Base-by-base conservation (phyloP, 2,329 filamentous ascomycete species). In the Rhynchosporium secalis region DNA sequence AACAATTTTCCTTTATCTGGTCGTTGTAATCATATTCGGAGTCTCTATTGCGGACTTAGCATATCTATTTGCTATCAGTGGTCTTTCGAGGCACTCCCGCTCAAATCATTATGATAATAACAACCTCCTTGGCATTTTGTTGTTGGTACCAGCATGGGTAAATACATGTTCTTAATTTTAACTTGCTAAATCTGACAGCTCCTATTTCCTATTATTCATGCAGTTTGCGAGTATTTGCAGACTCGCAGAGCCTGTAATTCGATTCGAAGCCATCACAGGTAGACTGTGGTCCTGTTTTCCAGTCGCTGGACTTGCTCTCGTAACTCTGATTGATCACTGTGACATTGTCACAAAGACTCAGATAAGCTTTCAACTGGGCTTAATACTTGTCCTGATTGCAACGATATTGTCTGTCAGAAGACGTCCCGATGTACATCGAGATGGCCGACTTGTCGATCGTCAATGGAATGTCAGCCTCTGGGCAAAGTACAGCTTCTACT, bases 351-450 rank as follows among this genome's bases (percentile, higher is more conserved):
- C 56, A 15, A 62, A 43, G 10, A 56, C 49, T n/a, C 12, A 64
- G 38, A 62, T 60, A 6, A 60, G 52, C 43, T 40, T 36, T 12
- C 69, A 71, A 62, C 38, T 67, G 29, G 38, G 61, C 31, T 52
- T 62, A 49, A 61, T 62, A 40, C 9, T 60, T 10, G 26, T 58
- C 1, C 31, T 66, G 20, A 47, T 56, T 7, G 36, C 60, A 15
- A 61, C 60, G 33, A 61, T 68, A 43, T 63, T 63, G 20, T 66
- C 51, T 1, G 76, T 91, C 20, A 86, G 86, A 6, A 81, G 89
- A 51, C 81, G 89, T 15, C 89, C 89, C 2, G 79, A 86, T 62
- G 84, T 92, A 29, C 89, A 80, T 69, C 82, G 68, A 31, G 84
- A 79, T 47, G 69, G 68, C 20, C 77, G 79, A 58, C 69, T 79